Base-by-base conservation (phyloP, 805 yeast species). In the Kodamaea jinghongensis region DNA sequence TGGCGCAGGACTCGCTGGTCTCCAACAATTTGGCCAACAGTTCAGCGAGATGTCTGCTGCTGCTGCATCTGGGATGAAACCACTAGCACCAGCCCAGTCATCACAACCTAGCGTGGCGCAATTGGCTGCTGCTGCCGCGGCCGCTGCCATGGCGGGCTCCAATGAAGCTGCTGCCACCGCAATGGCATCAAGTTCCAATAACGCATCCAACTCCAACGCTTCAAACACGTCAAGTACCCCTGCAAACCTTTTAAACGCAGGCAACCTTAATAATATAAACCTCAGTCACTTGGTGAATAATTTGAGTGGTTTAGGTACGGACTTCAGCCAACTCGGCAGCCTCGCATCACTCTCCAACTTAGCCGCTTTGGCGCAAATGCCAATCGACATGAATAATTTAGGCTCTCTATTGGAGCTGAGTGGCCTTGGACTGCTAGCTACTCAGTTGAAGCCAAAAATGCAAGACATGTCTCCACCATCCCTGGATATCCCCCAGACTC, bases 341-440 rank as follows among this genome's bases (percentile, higher is more conserved):
- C 45, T 67, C 31, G 69, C 73, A 9, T 65, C 59, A 45, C 52
- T 69, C 30, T 57, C 65, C 26, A 67, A 63, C 42, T 55, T 69
- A 35, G 74, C 74, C 2, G 59, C 65, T 8, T 55, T 69, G 45
- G 75, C 75, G 1, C 71, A 68, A 40, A 50, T 67, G 16, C 73
- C 73, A 4, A 56, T 65, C 7, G 73, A 67, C 43, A 52, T 67
- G 38, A 56, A 61, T 35, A 64, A 60, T 36, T 49, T 68, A 38
- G 63, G 67, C n/a, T 49, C 63, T 3, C 39, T 60, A 16, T 28
- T 55, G 3, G 67, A 58, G 14, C 29, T 20, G 23, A 20, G 8
- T 8, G 23, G 23, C 23, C 23, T 20, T 8, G 23, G 23, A 5
- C 5, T 20, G 12, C 10, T 27, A 35, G 33, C 35, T 28, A 34